Percentiles rank a stretch among this genome's conserved stretches.
Evolutionary conservation across 495 filamentous ascomycete genomes (phyloP).

Genomic region (Penicillium canariense): DNA sequence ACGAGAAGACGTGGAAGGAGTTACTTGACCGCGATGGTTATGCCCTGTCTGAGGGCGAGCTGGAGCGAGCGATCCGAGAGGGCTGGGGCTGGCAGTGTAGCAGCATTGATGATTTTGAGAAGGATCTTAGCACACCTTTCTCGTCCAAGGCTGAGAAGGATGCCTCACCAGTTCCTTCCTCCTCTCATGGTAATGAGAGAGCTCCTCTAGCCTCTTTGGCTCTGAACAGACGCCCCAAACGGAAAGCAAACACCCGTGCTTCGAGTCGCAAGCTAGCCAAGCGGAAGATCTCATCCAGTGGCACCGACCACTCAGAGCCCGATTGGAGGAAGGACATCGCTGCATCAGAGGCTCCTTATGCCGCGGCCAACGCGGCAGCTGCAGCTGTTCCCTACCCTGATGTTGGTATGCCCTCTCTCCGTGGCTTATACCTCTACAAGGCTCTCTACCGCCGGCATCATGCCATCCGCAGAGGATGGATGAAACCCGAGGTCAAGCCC

Average conservation of each 20-base stretch:
- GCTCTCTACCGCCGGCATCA: constrained; percentile 91
- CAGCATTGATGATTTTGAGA: constrained; percentile 70
- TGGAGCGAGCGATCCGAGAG: constrained; percentile 81
- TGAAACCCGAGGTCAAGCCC: constrained; percentile 78
- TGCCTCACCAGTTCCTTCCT: constrained; percentile 30
- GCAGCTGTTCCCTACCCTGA: constrained; percentile 77
- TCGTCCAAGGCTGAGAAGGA: constrained; percentile 48
- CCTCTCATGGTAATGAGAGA: constrained; percentile 29
- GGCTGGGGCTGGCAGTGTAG: constrained; percentile 99
- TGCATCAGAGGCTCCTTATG: constrained; percentile 73
- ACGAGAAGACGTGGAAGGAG: constrained; percentile 95
- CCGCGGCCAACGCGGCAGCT: constrained; percentile 78
- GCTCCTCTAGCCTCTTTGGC: constrained; percentile 21
- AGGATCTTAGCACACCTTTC: constrained; percentile 63
- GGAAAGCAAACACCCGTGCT: constrained; percentile 49
- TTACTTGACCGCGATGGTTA: constrained; percentile 84
- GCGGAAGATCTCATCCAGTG: constrained; percentile 51
- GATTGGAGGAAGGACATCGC: constrained; percentile 45
- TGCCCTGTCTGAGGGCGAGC: constrained; percentile 72
- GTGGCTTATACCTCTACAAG: constrained; percentile 88
- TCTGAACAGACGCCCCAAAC: constrained; percentile 45
- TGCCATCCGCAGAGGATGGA: constrained; percentile 88
- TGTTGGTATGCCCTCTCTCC: constrained; percentile 73
- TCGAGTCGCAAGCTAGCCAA: constrained; percentile 53
- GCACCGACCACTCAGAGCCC: constrained; percentile 37